These are phyloP conservation scores for Micractinium sp. DNA, from an alignment of 139 green algal genomes.

Conservation along the genomic window DNA sequence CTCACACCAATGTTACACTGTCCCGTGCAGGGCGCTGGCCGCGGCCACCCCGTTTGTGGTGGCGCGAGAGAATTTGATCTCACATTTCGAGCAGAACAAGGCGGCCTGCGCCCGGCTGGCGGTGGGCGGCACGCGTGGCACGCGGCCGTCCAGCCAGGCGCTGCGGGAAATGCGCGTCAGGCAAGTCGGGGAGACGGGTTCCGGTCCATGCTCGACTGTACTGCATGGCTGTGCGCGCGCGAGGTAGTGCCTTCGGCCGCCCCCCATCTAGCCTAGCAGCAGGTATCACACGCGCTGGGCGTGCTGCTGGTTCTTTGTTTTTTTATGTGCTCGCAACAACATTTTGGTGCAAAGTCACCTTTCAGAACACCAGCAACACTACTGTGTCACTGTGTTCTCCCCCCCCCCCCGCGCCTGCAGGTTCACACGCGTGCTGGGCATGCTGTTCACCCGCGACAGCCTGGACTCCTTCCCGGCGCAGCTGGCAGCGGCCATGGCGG, in stretches of 20 bases:
- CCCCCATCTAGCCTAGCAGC: too few species aligned
- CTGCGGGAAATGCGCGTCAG: neutral
- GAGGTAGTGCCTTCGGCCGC: too few species aligned
- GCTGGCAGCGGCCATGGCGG: constrained; percentile 28
- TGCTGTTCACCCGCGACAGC: constrained; percentile 72
- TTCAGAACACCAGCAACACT: too few species aligned
- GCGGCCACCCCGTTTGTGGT: constrained; percentile 66
- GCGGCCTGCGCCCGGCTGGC: constrained; percentile 34
- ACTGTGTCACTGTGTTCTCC: too few species aligned
- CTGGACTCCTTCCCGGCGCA: constrained; percentile 52
- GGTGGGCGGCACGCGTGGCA: neutral
- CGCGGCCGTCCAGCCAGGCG: neutral
- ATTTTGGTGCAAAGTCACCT: too few species aligned
- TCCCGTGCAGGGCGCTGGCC: constrained; percentile 59
- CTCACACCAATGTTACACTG: too few species aligned
- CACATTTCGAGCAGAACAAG: constrained; percentile 75
- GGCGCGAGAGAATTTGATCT: constrained; percentile 76
- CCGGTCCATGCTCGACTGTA: too few species aligned
- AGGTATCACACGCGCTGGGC: too few species aligned
- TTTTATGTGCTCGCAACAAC: too few species aligned
- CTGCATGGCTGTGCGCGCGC: too few species aligned
- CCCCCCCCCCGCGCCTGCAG: neutral
- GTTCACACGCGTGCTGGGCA: constrained; percentile 41
- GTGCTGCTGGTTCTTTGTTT: too few species aligned
- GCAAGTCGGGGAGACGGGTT: neutral